Base-by-base conservation (phyloP, 306 rosid species). In the Luffa acutangula region DNA sequence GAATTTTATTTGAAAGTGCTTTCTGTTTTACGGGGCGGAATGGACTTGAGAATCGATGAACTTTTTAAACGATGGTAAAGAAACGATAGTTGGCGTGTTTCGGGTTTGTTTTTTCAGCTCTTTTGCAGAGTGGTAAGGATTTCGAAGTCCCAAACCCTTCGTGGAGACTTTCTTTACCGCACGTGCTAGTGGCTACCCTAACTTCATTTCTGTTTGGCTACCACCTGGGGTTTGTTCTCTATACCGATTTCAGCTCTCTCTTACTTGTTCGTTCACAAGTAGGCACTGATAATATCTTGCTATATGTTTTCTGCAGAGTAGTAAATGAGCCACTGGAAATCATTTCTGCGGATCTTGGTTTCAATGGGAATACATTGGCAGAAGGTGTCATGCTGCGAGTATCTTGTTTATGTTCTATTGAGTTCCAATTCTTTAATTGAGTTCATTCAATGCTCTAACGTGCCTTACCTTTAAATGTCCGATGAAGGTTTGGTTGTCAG, bases 301-400 rank as follows among this genome's bases (percentile, higher is more conserved):
- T 41, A 42, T 59, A 67, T 84, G 76, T 76, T 75, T 67, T 82
- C 46, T 81, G 42, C 90, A 95, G 98, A 60, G 97, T 95, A 69
- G 97, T 92, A 76, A 95, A 95, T 83, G 98, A 95, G 88, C 98
- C 98, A 21, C 93, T 95, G 45, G 98, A 92, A 86, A 91, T 90
- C 87, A 95, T 95, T 81, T 90, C 98, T 80, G 37, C 36, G 70
- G 98, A 92, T 88, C 98, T 95, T 83, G 97, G 97, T 80, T 95
- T 95, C 88, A 87, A 58, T 65, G 98, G 98, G 63, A 92, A 91
- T 88, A 88, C 97, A 74, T 31, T 95, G 91, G 97, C 97, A 62
- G 98, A 95, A 92, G 98, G 98, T 92, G 80, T 79, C 49, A 59
- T 79, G 20, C 33, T 31, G 75, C 76, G 9, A 37, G 75, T 80